phyloP scores from a whole-genome alignment of 257 asterid species.

The Ballota nigra region DNA sequence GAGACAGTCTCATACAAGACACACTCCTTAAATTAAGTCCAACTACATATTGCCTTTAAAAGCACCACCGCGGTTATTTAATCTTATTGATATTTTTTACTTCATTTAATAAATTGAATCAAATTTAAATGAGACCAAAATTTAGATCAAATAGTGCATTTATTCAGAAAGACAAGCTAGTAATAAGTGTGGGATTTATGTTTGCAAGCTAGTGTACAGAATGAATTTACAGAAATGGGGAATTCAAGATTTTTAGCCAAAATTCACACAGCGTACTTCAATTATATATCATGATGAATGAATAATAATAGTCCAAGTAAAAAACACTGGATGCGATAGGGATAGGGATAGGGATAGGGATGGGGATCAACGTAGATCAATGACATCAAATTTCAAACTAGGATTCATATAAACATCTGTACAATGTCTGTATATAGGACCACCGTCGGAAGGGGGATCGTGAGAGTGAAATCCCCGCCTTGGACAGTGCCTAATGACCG shows the following conservation, averaged over 20 bases:
- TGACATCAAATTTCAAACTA: conserved; percentile 72
- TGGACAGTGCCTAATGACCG: conserved; percentile 87
- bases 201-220: neutral
- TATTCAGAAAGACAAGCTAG: neutral
- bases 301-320: neutral
- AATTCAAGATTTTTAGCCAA: neutral
- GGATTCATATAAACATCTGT: conserved; percentile 89
- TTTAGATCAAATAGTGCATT: neutral
- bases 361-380: conserved; percentile 73
- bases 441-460: conserved; percentile 86
- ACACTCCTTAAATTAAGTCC: no score
- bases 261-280: conserved; percentile 7
- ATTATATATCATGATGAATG: conserved; percentile 21
- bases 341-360: conserved; percentile 14
- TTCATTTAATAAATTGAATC: neutral
- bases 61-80: neutral
- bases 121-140: neutral
- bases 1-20: no score
- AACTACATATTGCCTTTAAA: neutral
- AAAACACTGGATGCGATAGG: conserved; percentile 3
- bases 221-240: neutral
- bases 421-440: conserved; percentile 88
- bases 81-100: neutral
- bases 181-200: neutral
- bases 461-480: conserved; percentile 92